phyloP scores from a whole-genome alignment of 2,329 filamentous ascomycete genomes.

The Spiromastix sp. region DNA sequence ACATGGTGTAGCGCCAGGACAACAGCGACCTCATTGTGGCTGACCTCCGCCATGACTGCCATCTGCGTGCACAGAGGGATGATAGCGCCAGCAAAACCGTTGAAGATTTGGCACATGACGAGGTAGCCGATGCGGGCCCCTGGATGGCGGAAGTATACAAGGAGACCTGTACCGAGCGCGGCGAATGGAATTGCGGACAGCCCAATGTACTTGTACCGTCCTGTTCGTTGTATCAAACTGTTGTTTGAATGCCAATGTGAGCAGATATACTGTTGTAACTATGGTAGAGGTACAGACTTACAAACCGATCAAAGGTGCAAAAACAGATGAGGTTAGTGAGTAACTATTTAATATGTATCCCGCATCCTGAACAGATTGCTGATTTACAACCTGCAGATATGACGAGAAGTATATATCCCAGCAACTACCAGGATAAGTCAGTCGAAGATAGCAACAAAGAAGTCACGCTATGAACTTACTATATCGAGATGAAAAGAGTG shows the following conservation, averaged over 20 bases:
- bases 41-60: slow-evolving; percentile 43
- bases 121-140: slow-evolving; percentile 38
- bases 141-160: slow-evolving; percentile 43
- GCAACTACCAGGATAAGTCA: slow-evolving; percentile 17
- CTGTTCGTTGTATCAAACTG: slow-evolving; percentile 35
- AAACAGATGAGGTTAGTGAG: slow-evolving; percentile 41
- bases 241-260: background rate
- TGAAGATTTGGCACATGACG: slow-evolving; percentile 43
- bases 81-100: slow-evolving; percentile 40
- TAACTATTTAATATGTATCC: slow-evolving; percentile 37
- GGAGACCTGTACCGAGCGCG: slow-evolving; percentile 40
- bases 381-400: slow-evolving; percentile 43
- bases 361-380: slow-evolving; percentile 29
- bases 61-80: slow-evolving; percentile 44
- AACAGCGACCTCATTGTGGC: slow-evolving; percentile 41
- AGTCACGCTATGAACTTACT: no score
- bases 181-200: slow-evolving; percentile 39
- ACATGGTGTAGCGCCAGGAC: slow-evolving; percentile 18
- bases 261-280: no score
- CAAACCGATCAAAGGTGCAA: slow-evolving; percentile 34
- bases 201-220: slow-evolving; percentile 39
- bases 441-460: background rate
- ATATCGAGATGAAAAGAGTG: slow-evolving; percentile 34
- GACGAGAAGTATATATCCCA: slow-evolving; percentile 44
- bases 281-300: slow-evolving; percentile 1